Percentiles rank a stretch among this genome's conserved stretches.
phyloP scores from a whole-genome alignment of 192 early-diverging fungal species.

The Umbelopsis ramanniana region DNA sequence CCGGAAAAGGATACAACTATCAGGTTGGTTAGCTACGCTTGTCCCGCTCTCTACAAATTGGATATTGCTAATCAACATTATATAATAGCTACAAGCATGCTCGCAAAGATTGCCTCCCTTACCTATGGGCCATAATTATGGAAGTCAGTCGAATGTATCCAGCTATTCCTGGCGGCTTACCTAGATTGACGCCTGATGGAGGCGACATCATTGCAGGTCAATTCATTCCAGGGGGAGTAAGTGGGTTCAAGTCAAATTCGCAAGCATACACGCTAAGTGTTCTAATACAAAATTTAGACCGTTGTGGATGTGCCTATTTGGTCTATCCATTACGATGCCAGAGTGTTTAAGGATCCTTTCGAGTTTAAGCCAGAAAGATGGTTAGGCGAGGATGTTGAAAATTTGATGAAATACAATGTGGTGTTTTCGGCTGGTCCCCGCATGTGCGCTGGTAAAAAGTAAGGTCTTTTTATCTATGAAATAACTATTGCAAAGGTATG shows the following conservation, averaged over 20 bases:
- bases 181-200: not conserved
- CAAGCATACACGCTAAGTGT: not conserved
- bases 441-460: conserved; percentile 25
- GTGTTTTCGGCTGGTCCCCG: conserved; percentile 11
- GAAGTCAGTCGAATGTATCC: conserved; percentile 20
- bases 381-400: not conserved
- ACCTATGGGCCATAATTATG: conserved; percentile 24
- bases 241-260: not conserved
- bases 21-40: not conserved
- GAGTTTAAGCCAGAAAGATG: conserved; percentile 12
- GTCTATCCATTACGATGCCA: conserved; percentile 1
- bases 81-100: conserved; percentile 7
- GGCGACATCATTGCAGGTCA: not conserved
- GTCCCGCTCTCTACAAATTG: no score
- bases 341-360: not conserved
- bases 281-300: not conserved
- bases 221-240: not conserved
- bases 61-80: not conserved
- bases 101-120: conserved; percentile 19
- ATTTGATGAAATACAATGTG: not conserved
- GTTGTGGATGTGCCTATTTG: conserved; percentile 1
- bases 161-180: conserved; percentile 20
- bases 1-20: not conserved
- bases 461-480: not conserved
- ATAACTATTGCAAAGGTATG: not conserved